Evolutionary conservation across 208 protist species (phyloP), one percentile per base, ranked within the genome.

Genomic region (Acanthamoeba triangularis): DNA sequence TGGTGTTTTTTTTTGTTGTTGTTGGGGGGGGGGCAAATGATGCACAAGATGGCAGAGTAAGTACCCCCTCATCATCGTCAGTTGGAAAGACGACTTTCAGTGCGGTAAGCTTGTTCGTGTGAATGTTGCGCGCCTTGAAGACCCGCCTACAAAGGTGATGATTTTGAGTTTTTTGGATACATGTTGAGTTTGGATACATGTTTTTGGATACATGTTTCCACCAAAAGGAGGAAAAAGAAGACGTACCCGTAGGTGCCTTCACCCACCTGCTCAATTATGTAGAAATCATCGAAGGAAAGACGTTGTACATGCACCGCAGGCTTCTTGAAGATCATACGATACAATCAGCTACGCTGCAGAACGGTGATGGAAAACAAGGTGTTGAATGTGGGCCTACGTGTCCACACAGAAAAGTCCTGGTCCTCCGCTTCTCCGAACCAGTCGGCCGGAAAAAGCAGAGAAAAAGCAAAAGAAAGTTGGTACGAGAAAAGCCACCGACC

Each of bases 191-290:
- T 4, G 11, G 4, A 52, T 52, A 52, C 11, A 59, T 0, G 6
- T 10, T 54, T 54, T 8, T 18, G 49, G 10, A 20, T 54, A 18
- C 13, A 18, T 10, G 6, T 8, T 1, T 54, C n/a, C n/a, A 54
- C 1, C 14, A 25, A 2, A 59, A 7, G 0, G 14, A 18, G 18
- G 20, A 33, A 14, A 61, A 4, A 10, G 1, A 35, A 14, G n/a
- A 33, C 82, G 25, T 61, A 90, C 84, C 84, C 84, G 14, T 90
- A 90, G n/a, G 84, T 90, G 0, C 84, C 84, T 90, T 90, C 84
- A 35, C 84, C 84, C 1, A 90, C 84, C 65, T 90, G 84, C 33
- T 90, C 52, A 1, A 90, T 90, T 0, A 90, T 90, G 16, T 90
- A 3, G 54, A 90, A 90, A 90, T 90, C 84, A 52, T 90, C 28